These are phyloP conservation scores for Penicillium cataractarum DNA, from an alignment of 495 filamentous ascomycete genomes.

Conservation along the genomic window DNA sequence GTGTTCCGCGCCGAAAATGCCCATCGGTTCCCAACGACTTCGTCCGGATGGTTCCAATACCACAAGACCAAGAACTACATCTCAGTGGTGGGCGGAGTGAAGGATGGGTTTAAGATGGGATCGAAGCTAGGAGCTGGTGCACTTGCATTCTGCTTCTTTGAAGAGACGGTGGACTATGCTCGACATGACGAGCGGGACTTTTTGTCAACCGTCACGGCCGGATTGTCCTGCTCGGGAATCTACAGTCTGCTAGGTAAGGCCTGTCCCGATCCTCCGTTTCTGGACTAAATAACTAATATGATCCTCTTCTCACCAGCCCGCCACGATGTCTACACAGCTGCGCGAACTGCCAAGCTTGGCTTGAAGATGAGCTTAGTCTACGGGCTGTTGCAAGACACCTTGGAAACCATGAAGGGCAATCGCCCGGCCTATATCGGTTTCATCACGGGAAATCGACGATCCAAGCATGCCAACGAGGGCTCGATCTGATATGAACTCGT, in stretches of 20 bases:
- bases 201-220: slow-evolving; percentile 56
- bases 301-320: slow-evolving; percentile 57
- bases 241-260: slow-evolving; percentile 85
- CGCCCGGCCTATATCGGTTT: slow-evolving; percentile 73
- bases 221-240: slow-evolving; percentile 76
- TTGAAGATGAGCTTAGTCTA: slow-evolving; percentile 76
- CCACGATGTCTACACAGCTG: slow-evolving; percentile 79
- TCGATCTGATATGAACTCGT: slow-evolving; percentile 22
- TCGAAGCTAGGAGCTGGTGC: slow-evolving; percentile 66
- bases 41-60: slow-evolving; percentile 92
- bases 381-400: slow-evolving; percentile 77
- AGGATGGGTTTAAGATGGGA: slow-evolving; percentile 78
- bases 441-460: slow-evolving; percentile 48
- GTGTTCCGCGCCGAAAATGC: slow-evolving; percentile 94
- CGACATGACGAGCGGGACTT: slow-evolving; percentile 47
- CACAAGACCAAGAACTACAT: slow-evolving; percentile 98
- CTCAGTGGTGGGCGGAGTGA: slow-evolving; percentile 69
- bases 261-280: neutral
- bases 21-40: slow-evolving; percentile 80
- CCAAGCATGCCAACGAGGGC: slow-evolving; percentile 18
- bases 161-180: slow-evolving; percentile 81
- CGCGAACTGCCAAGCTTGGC: slow-evolving; percentile 80
- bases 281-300: slow-evolving; percentile 19
- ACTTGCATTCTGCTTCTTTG: slow-evolving; percentile 70
- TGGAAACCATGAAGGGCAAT: slow-evolving; percentile 66